Evolutionary conservation across 495 filamentous ascomycete genomes (phyloP), one percentile per base, ranked within the genome.

Genomic region (Lophiotrema nucula): DNA sequence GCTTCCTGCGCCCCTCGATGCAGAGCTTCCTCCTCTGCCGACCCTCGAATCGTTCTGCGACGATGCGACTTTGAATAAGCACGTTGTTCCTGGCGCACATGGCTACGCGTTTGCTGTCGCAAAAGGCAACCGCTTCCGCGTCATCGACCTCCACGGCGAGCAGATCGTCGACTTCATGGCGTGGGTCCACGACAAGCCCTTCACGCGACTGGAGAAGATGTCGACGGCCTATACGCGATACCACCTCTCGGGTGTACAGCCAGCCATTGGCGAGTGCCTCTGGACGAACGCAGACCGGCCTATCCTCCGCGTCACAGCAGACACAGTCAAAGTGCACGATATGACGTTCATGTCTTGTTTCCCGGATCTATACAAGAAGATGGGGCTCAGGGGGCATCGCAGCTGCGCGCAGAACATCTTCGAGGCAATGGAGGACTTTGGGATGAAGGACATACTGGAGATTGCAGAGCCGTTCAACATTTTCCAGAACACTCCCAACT

Each of bases 311-410:
- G 47, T 74, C 33, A 58, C 58, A 3, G 53, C 44, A 11, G 71
- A 74, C 52, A 69, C 68, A 1, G 67, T 69, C 26, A 65, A 71
- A 18, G 65, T 67, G 41, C 72, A 74, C 57, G 71, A 74, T 35
- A 73, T 74, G 72, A 70, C 68, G 1, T 74, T 72, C 67, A 74
- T 74, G 72, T 65, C 70, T 3, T 74, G 72, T 58, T 68, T 63
- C 54, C 72, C 72, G 25, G 62, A 63, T 33, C 60, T 74, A n/a
- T 74, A 74, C 50, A 44, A 23, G 18, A 62, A 70, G 49, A 56
- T 44, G 31, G 72, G 72, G 18, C 28, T 69, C 19, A 13, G 47
- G 18, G 60, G 64, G 27, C 72, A 74, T 62, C 45, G 72, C 22
- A 66, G 49, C 38, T 74, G 72, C 43, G 70, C 72, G 37, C 41